phyloP scores from a whole-genome alignment of 2,329 filamentous ascomycete species.

The Trichoderma oligosporum region DNA sequence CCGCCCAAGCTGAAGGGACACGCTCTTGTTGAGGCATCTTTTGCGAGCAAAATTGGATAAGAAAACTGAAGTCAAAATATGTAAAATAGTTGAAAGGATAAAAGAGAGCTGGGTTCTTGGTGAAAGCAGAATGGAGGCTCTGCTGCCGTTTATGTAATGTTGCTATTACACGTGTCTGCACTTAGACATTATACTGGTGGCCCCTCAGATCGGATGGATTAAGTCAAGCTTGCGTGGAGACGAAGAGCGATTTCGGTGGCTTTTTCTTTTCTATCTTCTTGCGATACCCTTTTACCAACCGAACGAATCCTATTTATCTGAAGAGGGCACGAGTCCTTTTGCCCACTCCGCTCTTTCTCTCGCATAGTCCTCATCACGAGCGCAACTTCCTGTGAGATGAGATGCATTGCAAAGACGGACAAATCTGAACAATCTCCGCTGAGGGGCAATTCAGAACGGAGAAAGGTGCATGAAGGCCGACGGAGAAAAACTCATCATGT shows the following conservation, averaged over 20 bases:
- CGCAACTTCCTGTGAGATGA: too few species aligned
- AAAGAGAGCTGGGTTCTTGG: background rate
- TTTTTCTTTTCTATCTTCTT: background rate
- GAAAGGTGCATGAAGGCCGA: conserved; percentile 9
- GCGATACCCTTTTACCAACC: background rate
- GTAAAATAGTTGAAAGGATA: background rate
- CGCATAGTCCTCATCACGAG: background rate
- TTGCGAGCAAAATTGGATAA: background rate
- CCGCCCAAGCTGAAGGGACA: conserved; percentile 29
- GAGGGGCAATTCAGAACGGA: conserved; percentile 1
- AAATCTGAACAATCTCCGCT: conserved; percentile 3
- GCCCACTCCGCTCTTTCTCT: too few species aligned
- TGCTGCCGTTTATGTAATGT: background rate
- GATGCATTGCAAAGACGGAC: background rate
- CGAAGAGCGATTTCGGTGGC: background rate
- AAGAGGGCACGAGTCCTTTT: background rate
- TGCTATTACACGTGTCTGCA: conserved; percentile 1
- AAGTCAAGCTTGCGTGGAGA: background rate
- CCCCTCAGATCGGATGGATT: background rate
- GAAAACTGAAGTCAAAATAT: too few species aligned
- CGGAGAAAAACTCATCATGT: conserved; percentile 2
- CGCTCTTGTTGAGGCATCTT: conserved; percentile 31
- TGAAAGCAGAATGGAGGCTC: background rate
- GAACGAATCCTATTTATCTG: background rate
- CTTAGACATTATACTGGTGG: background rate